Evolutionary conservation across 345 rosid species (phyloP), one percentile per base, ranked within the genome.

Genomic region (Physaria fendleri): DNA sequence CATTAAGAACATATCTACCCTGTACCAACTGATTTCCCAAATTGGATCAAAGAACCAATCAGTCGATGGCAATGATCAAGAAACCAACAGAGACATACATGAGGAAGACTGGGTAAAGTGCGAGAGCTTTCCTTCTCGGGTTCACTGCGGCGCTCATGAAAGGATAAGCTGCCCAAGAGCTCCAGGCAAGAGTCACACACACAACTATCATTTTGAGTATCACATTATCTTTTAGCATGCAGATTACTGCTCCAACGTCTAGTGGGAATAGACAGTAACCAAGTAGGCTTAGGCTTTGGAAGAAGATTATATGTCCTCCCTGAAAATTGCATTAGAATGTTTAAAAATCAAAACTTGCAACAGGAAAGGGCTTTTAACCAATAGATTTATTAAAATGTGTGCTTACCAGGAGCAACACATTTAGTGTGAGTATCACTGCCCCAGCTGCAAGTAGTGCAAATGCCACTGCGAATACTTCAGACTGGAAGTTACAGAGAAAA

Each of bases 381-480:
- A n/a, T n/a, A n/a, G n/a, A n/a, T n/a, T n/a, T n/a, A n/a, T n/a
- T n/a, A n/a, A n/a, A n/a, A n/a, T n/a, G n/a, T n/a, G n/a, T n/a
- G n/a, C n/a, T n/a, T 85, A 93, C 99, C 88, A 93, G 75, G 43
- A 93, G 86, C 43, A 89, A 82, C 65, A 89, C 99, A 41, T 89
- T 93, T 74, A 87, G 70, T 22, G 99, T 93, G 79, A 93, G 82
- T 58, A 93, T 87, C 22, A 93, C 80, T 47, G 96, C 99, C 20
- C 99, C 96, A 8, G 92, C 87, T 10, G 95, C 99, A 43, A 93
- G 85, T 32, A 93, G 78, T 14, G 97, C 99, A 73, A 93, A 89
- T 66, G 99, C 99, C 71, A 87, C 97, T 1, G 97, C 96, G 59
- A 93, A 93, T 33, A 93, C 95, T 74, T 93, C 92, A 17, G 97